A percentile compares a stretch with the other conserved stretches of the same genome.
Evolutionary conservation across 345 rosid species (phyloP).

Genomic region (Ailanthus altissimus): DNA sequence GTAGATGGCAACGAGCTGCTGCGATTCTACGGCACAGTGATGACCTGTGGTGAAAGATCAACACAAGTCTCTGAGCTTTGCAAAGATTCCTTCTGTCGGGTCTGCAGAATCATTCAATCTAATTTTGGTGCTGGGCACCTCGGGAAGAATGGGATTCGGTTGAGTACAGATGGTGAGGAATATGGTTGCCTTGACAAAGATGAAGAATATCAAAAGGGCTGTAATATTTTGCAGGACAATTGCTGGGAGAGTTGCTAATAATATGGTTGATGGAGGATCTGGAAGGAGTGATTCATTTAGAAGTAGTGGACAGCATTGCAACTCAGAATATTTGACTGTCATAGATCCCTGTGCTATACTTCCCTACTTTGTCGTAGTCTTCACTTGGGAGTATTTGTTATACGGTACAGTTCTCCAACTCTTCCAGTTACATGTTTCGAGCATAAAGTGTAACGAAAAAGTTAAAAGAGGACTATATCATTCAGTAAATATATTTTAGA

Average conservation of each 20-base stretch:
- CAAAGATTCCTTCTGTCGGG: slow-evolving; percentile 40
- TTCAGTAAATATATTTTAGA: too few relatives aligned
- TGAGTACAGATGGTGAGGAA: slow-evolving; percentile 39
- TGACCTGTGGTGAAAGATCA: slow-evolving; percentile 37
- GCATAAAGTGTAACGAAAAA: too few relatives aligned
- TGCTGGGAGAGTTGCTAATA: slow-evolving; percentile 28
- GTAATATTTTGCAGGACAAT: slow-evolving; percentile 41
- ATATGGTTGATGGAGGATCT: slow-evolving; percentile 14
- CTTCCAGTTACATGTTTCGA: too few relatives aligned
- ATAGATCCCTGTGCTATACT: slow-evolving; percentile 39
- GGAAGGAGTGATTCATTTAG: slow-evolving; percentile 23
- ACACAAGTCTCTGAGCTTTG: slow-evolving; percentile 35
- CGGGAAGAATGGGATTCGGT: slow-evolving; percentile 30
- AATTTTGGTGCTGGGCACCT: slow-evolving; percentile 35
- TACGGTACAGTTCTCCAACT: too few relatives aligned
- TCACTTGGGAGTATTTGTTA: slow-evolving; percentile 25
- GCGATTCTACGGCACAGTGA: slow-evolving; percentile 48
- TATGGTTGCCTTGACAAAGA: slow-evolving; percentile 12
- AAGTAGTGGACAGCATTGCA: slow-evolving; percentile 4
- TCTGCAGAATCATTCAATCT: slow-evolving; percentile 38
- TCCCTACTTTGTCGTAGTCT: slow-evolving; percentile 49
- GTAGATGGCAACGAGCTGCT: slow-evolving; percentile 55
- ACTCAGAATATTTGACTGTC: slow-evolving; percentile 29
- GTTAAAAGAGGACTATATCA: too few relatives aligned
- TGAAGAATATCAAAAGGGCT: slow-evolving; percentile 36